Percentiles rank a stretch among this genome's conserved stretches.
Evolutionary conservation across 176 grass and related monocot species (phyloP).

Genomic region (Juncus effusus): DNA sequence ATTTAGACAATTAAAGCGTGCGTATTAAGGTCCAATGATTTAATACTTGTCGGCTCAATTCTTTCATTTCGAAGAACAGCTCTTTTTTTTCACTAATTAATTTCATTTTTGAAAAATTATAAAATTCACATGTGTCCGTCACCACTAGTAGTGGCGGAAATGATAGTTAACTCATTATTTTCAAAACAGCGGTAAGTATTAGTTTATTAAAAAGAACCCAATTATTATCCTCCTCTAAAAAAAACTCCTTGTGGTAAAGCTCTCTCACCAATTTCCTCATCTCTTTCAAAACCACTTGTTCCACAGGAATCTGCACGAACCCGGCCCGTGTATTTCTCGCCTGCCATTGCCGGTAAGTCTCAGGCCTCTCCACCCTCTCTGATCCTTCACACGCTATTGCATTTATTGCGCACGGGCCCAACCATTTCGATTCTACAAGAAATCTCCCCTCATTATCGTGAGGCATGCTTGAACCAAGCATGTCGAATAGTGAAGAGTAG

Average conservation of each 20-base stretch:
- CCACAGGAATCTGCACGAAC: slow-evolving; percentile 29
- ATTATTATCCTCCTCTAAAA: slow-evolving; percentile 27
- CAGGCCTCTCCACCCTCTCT: slow-evolving; percentile 33
- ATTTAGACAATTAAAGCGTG: too few relatives aligned
- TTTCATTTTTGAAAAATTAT: too few relatives aligned
- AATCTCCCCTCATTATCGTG: slow-evolving; percentile 26
- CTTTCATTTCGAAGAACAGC: too few relatives aligned
- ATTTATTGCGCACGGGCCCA: slow-evolving; percentile 24
- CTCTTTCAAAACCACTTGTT: slow-evolving; percentile 18
- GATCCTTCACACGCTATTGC: slow-evolving; percentile 34
- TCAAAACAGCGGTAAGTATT: too few relatives aligned
- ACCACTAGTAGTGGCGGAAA: too few relatives aligned
- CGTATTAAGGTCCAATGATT: too few relatives aligned
- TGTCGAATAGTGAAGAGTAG: slow-evolving; percentile 41
- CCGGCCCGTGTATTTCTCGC: slow-evolving; percentile 16
- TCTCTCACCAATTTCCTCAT: neutral
- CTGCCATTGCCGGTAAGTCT: slow-evolving; percentile 39
- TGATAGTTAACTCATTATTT: too few relatives aligned
- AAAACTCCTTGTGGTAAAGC: slow-evolving; percentile 24
- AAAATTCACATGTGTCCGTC: too few relatives aligned
- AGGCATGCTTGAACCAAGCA: slow-evolving; percentile 37
- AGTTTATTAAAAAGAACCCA: slow-evolving; percentile 42
- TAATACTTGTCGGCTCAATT: too few relatives aligned
- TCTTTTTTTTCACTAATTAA: too few relatives aligned
- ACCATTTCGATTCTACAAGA: slow-evolving; percentile 18